These are phyloP conservation scores for Oryza rufipogon DNA, from an alignment of 176 grass and related monocot genomes.

Conservation along the genomic window DNA sequence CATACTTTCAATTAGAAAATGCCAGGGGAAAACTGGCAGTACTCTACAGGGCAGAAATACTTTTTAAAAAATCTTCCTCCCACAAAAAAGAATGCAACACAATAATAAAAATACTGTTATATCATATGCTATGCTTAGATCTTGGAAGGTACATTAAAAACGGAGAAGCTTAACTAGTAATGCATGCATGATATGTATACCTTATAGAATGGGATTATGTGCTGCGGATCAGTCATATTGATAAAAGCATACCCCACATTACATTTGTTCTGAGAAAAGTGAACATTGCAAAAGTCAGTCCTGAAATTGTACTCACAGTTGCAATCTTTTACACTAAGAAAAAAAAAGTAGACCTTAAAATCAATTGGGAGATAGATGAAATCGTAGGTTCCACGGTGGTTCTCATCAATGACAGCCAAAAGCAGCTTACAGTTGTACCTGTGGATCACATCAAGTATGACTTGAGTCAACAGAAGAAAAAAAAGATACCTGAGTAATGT, in stretches of 20 bases:
- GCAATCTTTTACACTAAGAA: not conserved
- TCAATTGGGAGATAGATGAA: conserved; percentile 99
- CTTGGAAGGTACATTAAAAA: not conserved
- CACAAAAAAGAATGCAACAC: not conserved
- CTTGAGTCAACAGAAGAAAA: conserved; percentile 6
- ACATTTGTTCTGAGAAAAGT: conserved; percentile 88
- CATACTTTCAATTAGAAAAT: not conserved
- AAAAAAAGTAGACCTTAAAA: conserved; percentile 73
- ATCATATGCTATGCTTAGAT: not conserved
- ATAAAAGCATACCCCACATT: conserved; percentile 99
- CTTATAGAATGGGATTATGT: conserved; percentile 93
- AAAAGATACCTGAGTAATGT: not conserved
- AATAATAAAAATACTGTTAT: not conserved
- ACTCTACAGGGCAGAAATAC: conserved; percentile 16
- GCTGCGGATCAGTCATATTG: conserved; percentile 88
- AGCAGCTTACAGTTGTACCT: conserved; percentile 95
- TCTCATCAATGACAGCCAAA: conserved; percentile 90
- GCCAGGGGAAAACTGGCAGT: not conserved
- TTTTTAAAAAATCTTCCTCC: not conserved
- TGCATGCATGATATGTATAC: conserved; percentile 37
- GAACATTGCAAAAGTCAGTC: conserved; percentile 30
- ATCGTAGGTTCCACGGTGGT: conserved; percentile 95
- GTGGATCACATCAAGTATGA: conserved; percentile 28
- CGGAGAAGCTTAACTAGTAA: conserved; percentile 21
- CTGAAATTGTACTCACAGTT: conserved; percentile 1